Percentiles rank a stretch among this genome's conserved stretches.
phyloP scores from a whole-genome alignment of 768 basidiomycete species.

The Boletus pseudopeckii region DNA sequence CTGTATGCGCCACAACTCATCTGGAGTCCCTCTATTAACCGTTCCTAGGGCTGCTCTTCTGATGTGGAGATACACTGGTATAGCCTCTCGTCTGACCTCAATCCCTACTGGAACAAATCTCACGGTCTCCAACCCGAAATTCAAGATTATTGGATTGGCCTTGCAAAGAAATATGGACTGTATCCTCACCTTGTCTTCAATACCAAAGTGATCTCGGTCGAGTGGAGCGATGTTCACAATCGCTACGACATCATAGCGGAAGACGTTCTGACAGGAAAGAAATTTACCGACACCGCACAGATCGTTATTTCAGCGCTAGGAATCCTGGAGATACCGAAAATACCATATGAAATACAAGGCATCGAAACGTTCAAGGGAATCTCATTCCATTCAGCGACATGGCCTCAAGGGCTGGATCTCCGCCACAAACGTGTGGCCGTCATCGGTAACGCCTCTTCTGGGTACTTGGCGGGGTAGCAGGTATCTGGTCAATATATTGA shows the following conservation, averaged over 20 bases:
- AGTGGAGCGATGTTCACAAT: slow-evolving; percentile 40
- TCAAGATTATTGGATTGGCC: slow-evolving; percentile 40
- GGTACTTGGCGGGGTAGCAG: slow-evolving; percentile 33
- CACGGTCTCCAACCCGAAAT: slow-evolving; percentile 43
- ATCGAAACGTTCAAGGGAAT: slow-evolving; percentile 43
- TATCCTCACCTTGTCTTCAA: slow-evolving; percentile 41
- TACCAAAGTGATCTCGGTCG: slow-evolving; percentile 40
- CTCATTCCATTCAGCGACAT: slow-evolving; percentile 53
- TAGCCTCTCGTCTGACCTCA: slow-evolving; percentile 46
- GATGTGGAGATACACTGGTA: slow-evolving; percentile 44
- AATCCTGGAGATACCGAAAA: slow-evolving; percentile 43
- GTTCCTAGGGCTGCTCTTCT: slow-evolving; percentile 41
- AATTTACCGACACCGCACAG: slow-evolving; percentile 35
- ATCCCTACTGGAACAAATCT: slow-evolving; percentile 42
- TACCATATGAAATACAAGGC: slow-evolving; percentile 34
- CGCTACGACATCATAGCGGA: slow-evolving; percentile 36
- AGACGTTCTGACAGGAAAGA: slow-evolving; percentile 32
- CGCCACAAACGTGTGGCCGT: slow-evolving; percentile 38
- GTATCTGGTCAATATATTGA: slow-evolving; percentile 1
- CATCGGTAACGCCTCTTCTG: slow-evolving; percentile 67
- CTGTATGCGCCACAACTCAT: slow-evolving; percentile 9
- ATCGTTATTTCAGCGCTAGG: slow-evolving; percentile 52
- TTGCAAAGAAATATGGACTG: slow-evolving; percentile 43
- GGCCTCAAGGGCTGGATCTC: slow-evolving; percentile 41
- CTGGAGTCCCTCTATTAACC: not conserved